Base-by-base conservation (phyloP, 257 asterid genomes). In the Fraxinus quadrangulata region DNA sequence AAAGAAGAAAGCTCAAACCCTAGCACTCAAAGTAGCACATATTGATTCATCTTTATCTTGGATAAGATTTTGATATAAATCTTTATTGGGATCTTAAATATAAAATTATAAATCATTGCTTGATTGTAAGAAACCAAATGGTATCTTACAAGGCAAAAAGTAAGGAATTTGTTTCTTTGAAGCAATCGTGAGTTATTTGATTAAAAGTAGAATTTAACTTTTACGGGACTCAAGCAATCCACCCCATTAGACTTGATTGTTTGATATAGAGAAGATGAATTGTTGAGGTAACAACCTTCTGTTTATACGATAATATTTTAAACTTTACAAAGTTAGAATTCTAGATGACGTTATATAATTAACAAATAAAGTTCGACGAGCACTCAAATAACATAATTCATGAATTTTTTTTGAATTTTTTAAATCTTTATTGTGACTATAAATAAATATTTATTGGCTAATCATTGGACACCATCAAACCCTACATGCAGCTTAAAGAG, bases 401-500 rank as follows among this genome's bases (percentile, higher is more conserved):
- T 61, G 33, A 61, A 63, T 9, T 2, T 24, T 24, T 23, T 9
- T 63, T 24, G 36, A 10, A 63, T 26, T 4, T 0, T 2, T 10
- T 63, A 6, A 63, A 26, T 63, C 69, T 23, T 56, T 21, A 2
- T 19, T 1, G 67, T 59, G 19, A 81, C 69, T 47, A 72, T 71
- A 71, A 63, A 63, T 63, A 26, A 63, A 63, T 63, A 72, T 82
- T 67, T 39, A 70, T 42, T 45, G 49, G 49, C 40, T 65, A 84
- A 86, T 81, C 30, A 88, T 86, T 84, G 77, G 75, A 74, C 33
- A 40, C 63, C 76, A 79, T 72, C 69, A 77, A 81, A 84, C 85
- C 86, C 90, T 73, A 84, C 79, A 75, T 72, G 23, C 33, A 67
- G 45, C 17, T 63, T 63, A 74, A 45, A n/a, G 10, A 71, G 34